Evolutionary conservation across 129 eudicot species (phyloP).

Genomic region (Artemisia tridentata): DNA sequence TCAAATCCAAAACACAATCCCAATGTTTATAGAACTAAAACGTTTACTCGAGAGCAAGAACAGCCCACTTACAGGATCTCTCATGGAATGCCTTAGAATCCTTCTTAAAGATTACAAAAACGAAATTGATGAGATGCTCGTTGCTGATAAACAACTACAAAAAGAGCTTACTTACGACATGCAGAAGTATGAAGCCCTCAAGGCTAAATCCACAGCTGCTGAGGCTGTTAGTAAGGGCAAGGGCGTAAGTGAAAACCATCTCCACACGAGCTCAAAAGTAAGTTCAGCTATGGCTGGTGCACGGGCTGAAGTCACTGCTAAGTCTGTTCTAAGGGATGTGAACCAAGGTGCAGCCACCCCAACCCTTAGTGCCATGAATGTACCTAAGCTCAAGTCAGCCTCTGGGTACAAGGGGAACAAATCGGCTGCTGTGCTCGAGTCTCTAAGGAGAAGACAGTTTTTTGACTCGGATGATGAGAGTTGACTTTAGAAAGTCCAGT

Average conservation of each 20-base stretch:
- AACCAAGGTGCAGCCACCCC: constrained; percentile 33
- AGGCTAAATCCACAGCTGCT: constrained; percentile 63
- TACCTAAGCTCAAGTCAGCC: constrained; percentile 65
- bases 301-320: constrained; percentile 61
- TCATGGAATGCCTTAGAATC: constrained; percentile 91
- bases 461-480: constrained; percentile 85
- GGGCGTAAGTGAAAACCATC: constrained; percentile 23
- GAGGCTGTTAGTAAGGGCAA: constrained; percentile 53
- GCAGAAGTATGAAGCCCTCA: constrained; percentile 66
- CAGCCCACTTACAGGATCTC: constrained; percentile 87
- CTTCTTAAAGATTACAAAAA: constrained; percentile 94
- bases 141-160: constrained; percentile 90
- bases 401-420: constrained; percentile 30
- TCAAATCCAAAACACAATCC: constrained; percentile 87
- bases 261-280: constrained; percentile 45
- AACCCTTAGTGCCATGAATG: constrained; percentile 63
- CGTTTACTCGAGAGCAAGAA: constrained; percentile 77
- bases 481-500: neutral
- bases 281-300: constrained; percentile 74
- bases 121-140: constrained; percentile 86
- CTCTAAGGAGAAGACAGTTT: constrained; percentile 75
- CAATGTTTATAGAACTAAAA: constrained; percentile 90
- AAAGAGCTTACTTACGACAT: constrained; percentile 86
- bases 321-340: constrained; percentile 79
- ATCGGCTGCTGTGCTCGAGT: constrained; percentile 64